Percentiles rank a stretch among this genome's conserved stretches.
These are phyloP conservation scores for Kregervanrija delftensis DNA, from an alignment of 805 yeast species.

Conservation along the genomic window DNA sequence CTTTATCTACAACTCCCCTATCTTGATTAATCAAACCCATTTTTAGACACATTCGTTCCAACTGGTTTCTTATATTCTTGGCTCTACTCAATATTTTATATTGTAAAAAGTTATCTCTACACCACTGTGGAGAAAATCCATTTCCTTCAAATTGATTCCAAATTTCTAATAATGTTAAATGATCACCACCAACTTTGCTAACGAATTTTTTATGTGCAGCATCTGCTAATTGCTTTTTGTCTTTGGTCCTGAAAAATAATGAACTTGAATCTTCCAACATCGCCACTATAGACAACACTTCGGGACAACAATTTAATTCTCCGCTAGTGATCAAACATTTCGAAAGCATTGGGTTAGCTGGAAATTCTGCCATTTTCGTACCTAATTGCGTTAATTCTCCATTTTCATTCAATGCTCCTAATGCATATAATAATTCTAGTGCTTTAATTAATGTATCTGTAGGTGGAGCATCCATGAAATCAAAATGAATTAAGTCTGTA, in stretches of 20 bases:
- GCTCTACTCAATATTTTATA: slow-evolving; percentile 65
- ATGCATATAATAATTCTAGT: slow-evolving; percentile 70
- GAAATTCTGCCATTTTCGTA: slow-evolving; percentile 82
- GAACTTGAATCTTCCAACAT: slow-evolving; percentile 78
- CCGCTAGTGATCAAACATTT: slow-evolving; percentile 64
- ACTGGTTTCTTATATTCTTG: slow-evolving; percentile 63
- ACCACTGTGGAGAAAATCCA: slow-evolving; percentile 72
- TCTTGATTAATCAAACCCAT: slow-evolving; percentile 33
- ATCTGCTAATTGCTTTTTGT: slow-evolving; percentile 59
- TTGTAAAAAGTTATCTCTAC: slow-evolving; percentile 76
- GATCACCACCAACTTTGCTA: slow-evolving; percentile 61
- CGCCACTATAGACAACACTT: slow-evolving; percentile 66
- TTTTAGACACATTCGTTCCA: slow-evolving; percentile 52
- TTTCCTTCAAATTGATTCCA: slow-evolving; percentile 71
- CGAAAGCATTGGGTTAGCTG: slow-evolving; percentile 85
- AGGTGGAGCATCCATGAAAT: slow-evolving; percentile 88
- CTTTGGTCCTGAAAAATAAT: slow-evolving; percentile 65
- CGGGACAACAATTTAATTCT: slow-evolving; percentile 53
- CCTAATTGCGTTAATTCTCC: slow-evolving; percentile 80
- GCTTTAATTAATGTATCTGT: slow-evolving; percentile 66
- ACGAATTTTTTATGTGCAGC: slow-evolving; percentile 50
- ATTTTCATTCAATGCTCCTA: slow-evolving; percentile 77
- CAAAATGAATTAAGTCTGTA: slow-evolving; percentile 72
- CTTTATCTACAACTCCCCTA: slow-evolving; percentile 15
- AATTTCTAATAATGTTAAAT: slow-evolving; percentile 63